Conservation (phyloP, 2,329 filamentous ascomycete species). For the Trichoderma koningii region DNA sequence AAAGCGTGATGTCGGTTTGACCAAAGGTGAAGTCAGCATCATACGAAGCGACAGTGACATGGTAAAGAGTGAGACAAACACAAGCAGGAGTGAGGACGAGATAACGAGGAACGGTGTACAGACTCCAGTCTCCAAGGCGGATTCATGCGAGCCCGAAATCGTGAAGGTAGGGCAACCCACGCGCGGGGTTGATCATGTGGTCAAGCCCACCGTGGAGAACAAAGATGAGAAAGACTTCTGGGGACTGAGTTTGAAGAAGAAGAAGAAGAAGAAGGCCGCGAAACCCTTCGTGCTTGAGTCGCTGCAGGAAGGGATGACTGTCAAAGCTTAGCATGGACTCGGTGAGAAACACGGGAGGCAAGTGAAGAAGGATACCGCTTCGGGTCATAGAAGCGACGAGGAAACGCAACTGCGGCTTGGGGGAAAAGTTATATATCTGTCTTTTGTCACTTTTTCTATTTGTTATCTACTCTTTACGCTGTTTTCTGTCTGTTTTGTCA, state of each 20-base stretch:
- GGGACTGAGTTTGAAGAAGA: conserved; percentile 3
- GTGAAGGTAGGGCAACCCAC: not conserved
- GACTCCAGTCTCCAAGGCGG: not conserved
- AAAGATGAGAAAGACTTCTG: conserved; percentile 1
- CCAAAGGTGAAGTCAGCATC: not conserved
- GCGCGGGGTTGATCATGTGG: not conserved
- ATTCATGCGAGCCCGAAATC: not conserved
- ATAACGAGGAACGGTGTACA: not conserved
- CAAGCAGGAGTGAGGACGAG: not conserved
- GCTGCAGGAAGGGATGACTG: not conserved
- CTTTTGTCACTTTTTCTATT: too few relatives aligned
- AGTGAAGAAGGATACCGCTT: too few relatives aligned
- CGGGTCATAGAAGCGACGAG: not conserved
- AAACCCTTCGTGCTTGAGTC: not conserved
- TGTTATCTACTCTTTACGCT: too few relatives aligned
- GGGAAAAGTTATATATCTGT: too few relatives aligned
- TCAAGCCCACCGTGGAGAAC: not conserved
- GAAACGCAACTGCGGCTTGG: not conserved
- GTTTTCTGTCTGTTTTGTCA: too few relatives aligned
- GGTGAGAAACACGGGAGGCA: not conserved
- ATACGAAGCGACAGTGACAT: not conserved
- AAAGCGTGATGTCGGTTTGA: not conserved
- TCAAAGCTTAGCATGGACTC: not conserved
- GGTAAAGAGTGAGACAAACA: not conserved
- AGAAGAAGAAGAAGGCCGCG: conserved; percentile 11